Conservation (phyloP, 2,329 filamentous ascomycete genomes). For the Fusarium acutatum region DNA sequence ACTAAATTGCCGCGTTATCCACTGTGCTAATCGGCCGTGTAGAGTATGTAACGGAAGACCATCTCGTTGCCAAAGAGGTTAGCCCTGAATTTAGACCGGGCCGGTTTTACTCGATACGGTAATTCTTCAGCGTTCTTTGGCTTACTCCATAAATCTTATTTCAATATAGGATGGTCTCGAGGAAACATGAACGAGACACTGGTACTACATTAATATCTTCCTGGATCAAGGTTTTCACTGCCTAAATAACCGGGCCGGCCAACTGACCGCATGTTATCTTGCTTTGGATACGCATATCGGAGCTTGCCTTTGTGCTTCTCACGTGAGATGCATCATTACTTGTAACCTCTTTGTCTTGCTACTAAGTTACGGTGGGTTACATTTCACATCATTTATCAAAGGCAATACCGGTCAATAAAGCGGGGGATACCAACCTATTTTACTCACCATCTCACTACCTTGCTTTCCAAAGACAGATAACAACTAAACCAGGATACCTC, state of each 20-base stretch:
- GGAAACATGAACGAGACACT: too few relatives aligned
- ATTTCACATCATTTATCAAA: background rate
- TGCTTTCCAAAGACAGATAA: background rate
- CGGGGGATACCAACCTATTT: background rate
- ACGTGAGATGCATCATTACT: background rate
- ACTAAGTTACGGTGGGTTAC: background rate
- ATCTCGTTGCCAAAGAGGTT: too few relatives aligned
- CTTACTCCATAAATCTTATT: background rate
- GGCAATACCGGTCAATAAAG: background rate
- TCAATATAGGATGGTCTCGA: background rate
- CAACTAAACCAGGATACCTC: background rate
- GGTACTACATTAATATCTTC: background rate
- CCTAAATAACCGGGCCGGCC: background rate
- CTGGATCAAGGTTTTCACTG: background rate
- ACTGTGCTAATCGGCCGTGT: background rate
- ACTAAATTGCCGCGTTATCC: background rate
- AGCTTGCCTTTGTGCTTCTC: background rate
- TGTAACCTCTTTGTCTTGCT: background rate
- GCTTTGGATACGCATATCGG: accelerated
- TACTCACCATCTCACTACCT: background rate
- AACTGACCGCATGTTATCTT: background rate
- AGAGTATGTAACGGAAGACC: too few relatives aligned
- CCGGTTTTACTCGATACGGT: background rate
- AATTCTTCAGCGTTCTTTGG: background rate
- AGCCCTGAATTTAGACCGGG: background rate